phyloP scores from a whole-genome alignment of 2,329 filamentous ascomycete genomes.

The Pseudocercospora pini-densiflorae region DNA sequence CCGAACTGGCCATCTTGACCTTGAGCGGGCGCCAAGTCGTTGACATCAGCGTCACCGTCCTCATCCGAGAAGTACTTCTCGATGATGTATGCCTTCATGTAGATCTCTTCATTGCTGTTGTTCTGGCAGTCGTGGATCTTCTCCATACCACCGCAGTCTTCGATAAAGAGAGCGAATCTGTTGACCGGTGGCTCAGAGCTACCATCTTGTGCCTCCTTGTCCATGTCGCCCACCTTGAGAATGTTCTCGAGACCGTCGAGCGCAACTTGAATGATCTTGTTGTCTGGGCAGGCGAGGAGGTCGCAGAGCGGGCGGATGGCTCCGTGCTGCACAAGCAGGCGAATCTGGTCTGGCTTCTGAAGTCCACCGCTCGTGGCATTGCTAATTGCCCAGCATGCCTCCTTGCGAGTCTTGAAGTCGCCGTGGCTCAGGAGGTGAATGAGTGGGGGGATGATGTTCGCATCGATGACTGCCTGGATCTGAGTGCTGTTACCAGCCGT shows the following conservation, averaged over 20 bases:
- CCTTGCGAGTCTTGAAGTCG: slow-evolving; percentile 98
- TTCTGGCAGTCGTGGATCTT: slow-evolving; percentile 99
- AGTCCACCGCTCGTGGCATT: slow-evolving; percentile 97
- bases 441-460: slow-evolving; percentile 93
- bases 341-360: slow-evolving; percentile 98
- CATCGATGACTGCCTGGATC: slow-evolving; percentile 95
- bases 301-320: slow-evolving; percentile 98
- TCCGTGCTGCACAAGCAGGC: slow-evolving; percentile 88
- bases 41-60: slow-evolving; percentile 82
- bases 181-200: slow-evolving; percentile 79
- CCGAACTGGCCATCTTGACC: slow-evolving; percentile 78
- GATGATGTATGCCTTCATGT: slow-evolving; percentile 99
- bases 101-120: slow-evolving; percentile 99
- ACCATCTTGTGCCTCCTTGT: slow-evolving; percentile 85
- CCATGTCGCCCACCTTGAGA: slow-evolving; percentile 97
- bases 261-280: slow-evolving; percentile 99
- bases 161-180: slow-evolving; percentile 96
- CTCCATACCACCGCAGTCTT: slow-evolving; percentile 99
- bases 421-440: slow-evolving; percentile 96
- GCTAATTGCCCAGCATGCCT: slow-evolving; percentile 99
- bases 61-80: slow-evolving; percentile 99
- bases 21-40: slow-evolving; percentile 74
- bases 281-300: slow-evolving; percentile 92
- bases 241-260: slow-evolving; percentile 99
- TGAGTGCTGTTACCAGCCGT: slow-evolving; percentile 97